These are phyloP conservation scores for Sclerospora graminicola DNA, from an alignment of 352 stramenopile genomes.

Conservation along the genomic window DNA sequence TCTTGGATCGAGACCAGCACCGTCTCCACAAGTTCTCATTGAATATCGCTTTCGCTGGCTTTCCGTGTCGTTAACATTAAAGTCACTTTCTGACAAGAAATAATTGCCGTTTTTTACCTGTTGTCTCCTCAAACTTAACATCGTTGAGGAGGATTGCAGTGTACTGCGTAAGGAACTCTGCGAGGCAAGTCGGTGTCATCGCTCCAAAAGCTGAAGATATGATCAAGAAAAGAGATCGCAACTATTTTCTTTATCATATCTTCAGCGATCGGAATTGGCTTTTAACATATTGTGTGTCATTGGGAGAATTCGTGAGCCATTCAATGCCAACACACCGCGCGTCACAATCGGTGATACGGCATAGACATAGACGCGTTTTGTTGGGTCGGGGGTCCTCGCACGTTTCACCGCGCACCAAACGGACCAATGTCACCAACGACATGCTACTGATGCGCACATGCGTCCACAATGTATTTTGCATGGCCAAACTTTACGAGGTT, in stretches of 20 bases:
- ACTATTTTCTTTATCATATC: too few relatives aligned
- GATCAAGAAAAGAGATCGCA: conserved; percentile 10
- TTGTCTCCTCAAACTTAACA: conserved; percentile 27
- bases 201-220: conserved; percentile 22
- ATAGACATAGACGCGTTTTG: too few relatives aligned
- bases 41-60: conserved; percentile 27
- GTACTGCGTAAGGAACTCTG: conserved; percentile 21
- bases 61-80: conserved; percentile 5
- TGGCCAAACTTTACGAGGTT: too few relatives aligned
- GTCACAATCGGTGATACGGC: conserved; percentile 45
- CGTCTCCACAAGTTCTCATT: conserved; percentile 47
- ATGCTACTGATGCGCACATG: too few relatives aligned
- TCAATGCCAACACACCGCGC: neutral
- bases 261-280: conserved; percentile 20
- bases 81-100: neutral
- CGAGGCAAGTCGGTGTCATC: conserved; percentile 23
- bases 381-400: too few relatives aligned
- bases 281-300: conserved; percentile 18
- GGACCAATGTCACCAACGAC: too few relatives aligned
- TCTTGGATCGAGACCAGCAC: conserved; percentile 77
- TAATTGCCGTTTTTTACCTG: conserved; percentile 2
- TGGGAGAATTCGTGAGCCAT: conserved; percentile 12
- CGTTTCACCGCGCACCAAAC: too few relatives aligned
- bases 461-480: too few relatives aligned
- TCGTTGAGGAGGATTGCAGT: conserved; percentile 19